Conservation (phyloP, 2,329 filamentous ascomycete genomes). For the Periconia macrospinosa region DNA sequence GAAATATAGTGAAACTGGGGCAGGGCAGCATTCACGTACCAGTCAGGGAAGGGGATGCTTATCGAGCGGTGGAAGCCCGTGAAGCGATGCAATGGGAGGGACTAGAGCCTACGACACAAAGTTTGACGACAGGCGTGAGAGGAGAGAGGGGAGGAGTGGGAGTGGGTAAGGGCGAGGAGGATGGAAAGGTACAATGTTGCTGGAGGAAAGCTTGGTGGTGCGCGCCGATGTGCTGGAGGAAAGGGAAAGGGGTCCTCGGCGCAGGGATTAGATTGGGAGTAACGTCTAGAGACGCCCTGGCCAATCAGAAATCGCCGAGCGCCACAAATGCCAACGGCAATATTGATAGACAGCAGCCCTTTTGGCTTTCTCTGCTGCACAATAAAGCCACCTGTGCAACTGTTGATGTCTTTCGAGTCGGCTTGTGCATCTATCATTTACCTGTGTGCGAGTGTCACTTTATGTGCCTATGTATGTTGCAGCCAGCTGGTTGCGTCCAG, state of each 20-base stretch:
- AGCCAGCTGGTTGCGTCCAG: background rate
- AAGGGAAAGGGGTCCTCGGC: slow-evolving; percentile 42
- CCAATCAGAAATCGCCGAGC: slow-evolving; percentile 28
- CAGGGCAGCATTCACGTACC: slow-evolving; percentile 33
- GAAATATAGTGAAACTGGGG: slow-evolving; percentile 34
- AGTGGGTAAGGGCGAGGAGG: slow-evolving; percentile 15
- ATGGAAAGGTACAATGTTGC: slow-evolving; percentile 34
- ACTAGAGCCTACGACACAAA: slow-evolving; percentile 23
- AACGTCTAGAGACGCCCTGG: slow-evolving; percentile 21
- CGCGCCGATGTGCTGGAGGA: slow-evolving; percentile 19
- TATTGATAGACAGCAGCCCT: slow-evolving; percentile 4
- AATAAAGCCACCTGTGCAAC: background rate
- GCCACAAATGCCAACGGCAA: background rate
- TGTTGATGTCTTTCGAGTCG: too few species aligned
- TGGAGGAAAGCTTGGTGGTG: slow-evolving; percentile 41
- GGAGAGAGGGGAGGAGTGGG: slow-evolving; percentile 26
- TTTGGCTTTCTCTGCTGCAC: background rate
- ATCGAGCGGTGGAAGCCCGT: slow-evolving; percentile 36
- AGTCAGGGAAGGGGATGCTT: slow-evolving; percentile 40
- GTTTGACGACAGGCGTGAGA: slow-evolving; percentile 2
- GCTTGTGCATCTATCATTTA: too few species aligned
- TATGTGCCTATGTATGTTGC: background rate
- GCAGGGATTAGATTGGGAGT: slow-evolving; percentile 37
- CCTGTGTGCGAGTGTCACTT: background rate
- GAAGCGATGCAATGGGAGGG: slow-evolving; percentile 26